Base-by-base conservation (phyloP, 805 yeast species). In the Hanseniaspora taiwanica region DNA sequence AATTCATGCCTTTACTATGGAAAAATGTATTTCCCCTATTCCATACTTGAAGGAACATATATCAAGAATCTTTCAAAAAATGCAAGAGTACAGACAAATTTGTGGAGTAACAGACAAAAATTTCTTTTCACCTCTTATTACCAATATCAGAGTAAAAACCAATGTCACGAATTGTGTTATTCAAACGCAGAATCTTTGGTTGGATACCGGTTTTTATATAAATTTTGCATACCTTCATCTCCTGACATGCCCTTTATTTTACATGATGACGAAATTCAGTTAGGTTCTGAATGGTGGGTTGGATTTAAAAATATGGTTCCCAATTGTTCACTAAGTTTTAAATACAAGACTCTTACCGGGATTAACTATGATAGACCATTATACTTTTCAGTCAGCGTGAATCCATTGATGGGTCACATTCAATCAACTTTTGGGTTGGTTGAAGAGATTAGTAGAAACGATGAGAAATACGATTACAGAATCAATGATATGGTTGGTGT, bases 221-320 rank as follows among this genome's bases (percentile, higher is more conserved):
- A 81, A 51, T 63, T 85, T 42, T 48, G 54, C 20, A 60, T 59
- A 17, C 57, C 58, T 35, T 61, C 63, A 8, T 60, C 62, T 18
- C 55, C 58, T 38, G 57, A 62, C 29, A 64, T 56, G 37, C 65
- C 64, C 18, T 64, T 65, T 10, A 42, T 33, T 33, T 33, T 33
- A 19, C 21, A 33, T 19, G 65, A 74, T 49, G 77, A 72, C 50
- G 74, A 74, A 43, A 77, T 91, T 12, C 75, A 75, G 35, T 69
- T 76, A 1, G 98, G 98, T 1, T 73, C 81, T 8, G 98, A 91
- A 60, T 47, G 85, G 3, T 91, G 95, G 89, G 81, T 81, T 49
- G 94, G 94, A 1, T 74, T 85, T 1, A 58, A 70, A 35, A 79
- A 82, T 36, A 79, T 84, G 71, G 78, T 89, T 44, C 96, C 96